Conservation (phyloP, 805 yeast species). For the Metschnikowia lachancei region DNA sequence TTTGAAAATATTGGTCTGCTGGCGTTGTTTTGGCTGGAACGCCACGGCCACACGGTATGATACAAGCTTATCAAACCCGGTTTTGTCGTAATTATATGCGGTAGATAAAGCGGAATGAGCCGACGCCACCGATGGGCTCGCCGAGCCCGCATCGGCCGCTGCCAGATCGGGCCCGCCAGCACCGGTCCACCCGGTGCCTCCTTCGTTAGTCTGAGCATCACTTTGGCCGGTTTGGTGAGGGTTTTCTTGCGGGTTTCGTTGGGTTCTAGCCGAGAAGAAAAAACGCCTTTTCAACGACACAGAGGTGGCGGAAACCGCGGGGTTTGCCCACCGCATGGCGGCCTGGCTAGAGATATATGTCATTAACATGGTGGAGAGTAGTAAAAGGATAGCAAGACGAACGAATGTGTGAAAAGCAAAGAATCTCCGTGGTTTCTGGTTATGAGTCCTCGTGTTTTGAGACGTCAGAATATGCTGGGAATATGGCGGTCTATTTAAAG, state of each 20-base stretch:
- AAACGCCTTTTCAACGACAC: neutral
- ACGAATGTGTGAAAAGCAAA: neutral
- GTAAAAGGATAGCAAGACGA: neutral
- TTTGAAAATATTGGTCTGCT: conserved; percentile 46
- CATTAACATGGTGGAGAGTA: neutral
- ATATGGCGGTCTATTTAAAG: too few species aligned
- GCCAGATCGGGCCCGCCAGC: conserved; percentile 14
- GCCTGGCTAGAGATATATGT: neutral
- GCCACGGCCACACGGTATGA: conserved; percentile 63
- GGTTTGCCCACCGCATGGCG: neutral
- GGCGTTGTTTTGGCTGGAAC: conserved; percentile 69
- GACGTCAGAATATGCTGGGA: too few species aligned
- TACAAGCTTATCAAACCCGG: conserved; percentile 23
- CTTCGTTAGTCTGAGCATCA: conserved; percentile 9
- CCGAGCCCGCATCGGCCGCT: conserved; percentile 13
- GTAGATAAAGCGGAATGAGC: conserved; percentile 13
- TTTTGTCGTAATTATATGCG: conserved; percentile 22
- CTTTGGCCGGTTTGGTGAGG: conserved; percentile 11
- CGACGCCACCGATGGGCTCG: conserved; percentile 3
- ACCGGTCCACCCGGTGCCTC: conserved; percentile 13
- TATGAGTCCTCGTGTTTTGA: too few species aligned
- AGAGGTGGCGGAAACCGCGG: neutral
- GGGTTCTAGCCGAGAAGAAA: neutral
- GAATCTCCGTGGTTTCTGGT: too few species aligned
- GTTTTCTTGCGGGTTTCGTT: neutral